Percentiles rank a stretch among this genome's conserved stretches.
phyloP scores from a whole-genome alignment of 2,329 filamentous ascomycete species.

The Lachnellula occidentalis region DNA sequence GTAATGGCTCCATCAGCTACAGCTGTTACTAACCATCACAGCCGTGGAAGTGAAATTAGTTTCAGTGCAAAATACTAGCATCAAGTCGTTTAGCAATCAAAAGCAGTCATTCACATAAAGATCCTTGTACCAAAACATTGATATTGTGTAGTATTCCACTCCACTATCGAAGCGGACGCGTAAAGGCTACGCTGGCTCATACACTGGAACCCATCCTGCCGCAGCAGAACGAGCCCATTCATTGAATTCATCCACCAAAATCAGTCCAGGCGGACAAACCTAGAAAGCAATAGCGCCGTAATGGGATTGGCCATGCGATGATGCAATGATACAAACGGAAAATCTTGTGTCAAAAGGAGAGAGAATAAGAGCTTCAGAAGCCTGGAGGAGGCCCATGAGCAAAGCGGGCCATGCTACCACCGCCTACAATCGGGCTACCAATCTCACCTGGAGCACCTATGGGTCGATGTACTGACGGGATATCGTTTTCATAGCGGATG shows the following conservation, averaged over 20 bases:
- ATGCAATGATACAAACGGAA: conserved; percentile 17
- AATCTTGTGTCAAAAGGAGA: conserved; percentile 1
- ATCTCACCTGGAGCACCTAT: conserved; percentile 62
- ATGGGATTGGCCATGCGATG: conserved; percentile 3
- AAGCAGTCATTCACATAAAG: too few relatives aligned
- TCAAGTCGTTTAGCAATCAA: too few relatives aligned
- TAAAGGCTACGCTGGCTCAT: conserved; percentile 5
- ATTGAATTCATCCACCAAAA: neutral
- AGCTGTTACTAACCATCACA: too few relatives aligned
- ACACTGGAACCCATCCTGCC: neutral
- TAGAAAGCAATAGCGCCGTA: conserved; percentile 10
- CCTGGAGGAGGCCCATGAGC: conserved; percentile 23
- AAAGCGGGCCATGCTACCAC: conserved; percentile 24
- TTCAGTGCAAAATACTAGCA: too few relatives aligned
- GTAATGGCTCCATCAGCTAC: too few relatives aligned
- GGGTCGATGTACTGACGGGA: conserved; percentile 35
- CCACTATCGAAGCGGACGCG: conserved; percentile 2
- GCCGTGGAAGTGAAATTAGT: too few relatives aligned
- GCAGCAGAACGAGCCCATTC: conserved; percentile 1
- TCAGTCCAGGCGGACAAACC: neutral
- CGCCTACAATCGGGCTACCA: conserved; percentile 55
- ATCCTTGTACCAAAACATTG: neutral
- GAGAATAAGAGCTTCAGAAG: conserved; percentile 14
- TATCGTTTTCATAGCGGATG: conserved; percentile 53
- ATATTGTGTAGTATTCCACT: conserved; percentile 4